These are phyloP conservation scores for Astragalus glycyphyllos DNA, from an alignment of 306 rosid species.

Conservation along the genomic window DNA sequence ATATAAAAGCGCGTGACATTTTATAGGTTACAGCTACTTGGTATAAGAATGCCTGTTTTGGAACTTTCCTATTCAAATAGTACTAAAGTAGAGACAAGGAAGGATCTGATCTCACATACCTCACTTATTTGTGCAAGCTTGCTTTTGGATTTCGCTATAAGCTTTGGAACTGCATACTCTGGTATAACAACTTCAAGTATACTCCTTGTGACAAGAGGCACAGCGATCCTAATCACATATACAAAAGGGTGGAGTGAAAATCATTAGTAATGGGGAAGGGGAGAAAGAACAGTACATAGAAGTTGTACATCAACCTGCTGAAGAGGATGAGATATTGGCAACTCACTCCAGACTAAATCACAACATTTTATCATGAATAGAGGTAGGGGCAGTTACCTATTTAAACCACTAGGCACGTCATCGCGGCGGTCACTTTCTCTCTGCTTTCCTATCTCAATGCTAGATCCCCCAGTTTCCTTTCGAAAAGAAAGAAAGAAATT, in stretches of 20 bases:
- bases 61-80: conserved; percentile 33
- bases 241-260: conserved; percentile 1
- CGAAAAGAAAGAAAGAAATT: conserved; percentile 8
- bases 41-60: conserved; percentile 9
- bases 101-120: conserved; percentile 57
- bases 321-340: conserved; percentile 7
- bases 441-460: conserved; percentile 60
- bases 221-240: conserved; percentile 60
- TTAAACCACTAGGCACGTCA: conserved; percentile 68
- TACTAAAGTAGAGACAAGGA: conserved; percentile 22
- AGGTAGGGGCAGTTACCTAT: conserved; percentile 60
- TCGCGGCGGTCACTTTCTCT: conserved; percentile 78
- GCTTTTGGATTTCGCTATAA: conserved; percentile 84
- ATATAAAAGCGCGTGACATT: conserved; percentile 6
- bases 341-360: conserved; percentile 22
- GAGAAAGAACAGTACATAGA: conserved; percentile 5
- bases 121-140: conserved; percentile 96
- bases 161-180: conserved; percentile 88
- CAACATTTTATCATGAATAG: conserved; percentile 23
- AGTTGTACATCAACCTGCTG: conserved; percentile 21
- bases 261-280: conserved; percentile 27
- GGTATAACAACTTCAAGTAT: conserved; percentile 96
- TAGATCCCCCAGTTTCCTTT: conserved; percentile 74
- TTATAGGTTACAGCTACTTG: conserved; percentile 10
- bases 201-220: conserved; percentile 94